Evolutionary conservation across 768 basidiomycete species (phyloP), one percentile per base, ranked within the genome.

Genomic region (Suillus lakei): DNA sequence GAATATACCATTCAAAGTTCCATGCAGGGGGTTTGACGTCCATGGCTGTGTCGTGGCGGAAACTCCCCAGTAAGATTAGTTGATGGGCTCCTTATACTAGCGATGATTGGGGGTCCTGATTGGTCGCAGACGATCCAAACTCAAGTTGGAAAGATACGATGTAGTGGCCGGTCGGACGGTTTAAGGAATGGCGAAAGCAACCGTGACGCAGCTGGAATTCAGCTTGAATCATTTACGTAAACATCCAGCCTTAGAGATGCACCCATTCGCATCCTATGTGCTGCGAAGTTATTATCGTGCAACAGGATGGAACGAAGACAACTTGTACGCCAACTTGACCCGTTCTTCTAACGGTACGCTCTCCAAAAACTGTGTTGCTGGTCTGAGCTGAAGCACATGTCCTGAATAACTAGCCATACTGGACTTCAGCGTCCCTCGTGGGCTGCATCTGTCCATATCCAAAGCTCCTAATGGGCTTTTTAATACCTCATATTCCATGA

Each of bases 231-330:
- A 50, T 51, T 51, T 30, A 51, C 16, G 50, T 51, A 51, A 51
- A 26, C 4, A 28, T 18, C 9, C 16, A 30, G 28, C 50, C 28
- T 51, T 30, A 10, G 50, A 62, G 53, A 93, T 95, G 93, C 91
- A 93, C 78, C 91, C 93, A 7, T 95, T 95, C 72, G 90, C 93
- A 44, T 86, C 92, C 16, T 93, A 95, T 80, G 91, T 98, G 64
- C 83, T 98, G 43, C 90, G 91, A 68, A 90, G 85, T 76, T 98
- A 97, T 78, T 96, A 95, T 82, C 86, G 87, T 69, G 89, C 88
- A n/a, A 98, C 95, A 38, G 93, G 94, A 67, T 99, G 97, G 97
- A 96, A 95, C 71, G 94, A 97, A 74, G 96, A 98, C 78, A 97
- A 97, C 72, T 82, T 97, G 26, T 98, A 94, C 72, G 88, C 91